Evolutionary conservation across 2,329 filamentous ascomycete genomes (phyloP), one percentile per base, ranked within the genome.

Genomic region (Sarocladium brachiariae): DNA sequence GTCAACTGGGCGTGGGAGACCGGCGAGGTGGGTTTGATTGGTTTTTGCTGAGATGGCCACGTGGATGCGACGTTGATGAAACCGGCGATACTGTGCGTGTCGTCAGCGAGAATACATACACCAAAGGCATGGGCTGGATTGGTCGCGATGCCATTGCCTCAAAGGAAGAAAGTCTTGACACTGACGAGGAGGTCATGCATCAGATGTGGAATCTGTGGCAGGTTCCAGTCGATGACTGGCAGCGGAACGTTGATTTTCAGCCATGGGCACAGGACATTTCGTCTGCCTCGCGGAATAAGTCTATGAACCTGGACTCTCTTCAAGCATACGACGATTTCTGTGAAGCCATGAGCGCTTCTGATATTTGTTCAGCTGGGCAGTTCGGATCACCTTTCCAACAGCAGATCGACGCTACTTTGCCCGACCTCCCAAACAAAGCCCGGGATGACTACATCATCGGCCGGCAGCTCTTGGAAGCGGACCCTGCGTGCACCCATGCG

Each of bases 1-100:
- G 95, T 64, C 93, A 99, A 64, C 90, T 97, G 68, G 89, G 86
- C 0, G 82, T 99, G 9, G 95, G 93, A 4, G 93, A 96, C 63
- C 75, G 81, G n/a, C 87, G 87, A 58, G 87, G 87, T 18, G 92
- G 93, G 0, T 78, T 95, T 39, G 87, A 92, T 59, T 99, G 95
- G 92, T 88, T 95, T 59, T 83, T 86, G 58, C 81, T 85, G 45
- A 78, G 85, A 51, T 92, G 84, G 82, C 87, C 88, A 8, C 78
- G 76, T 39, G 87, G 87, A 0, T 75, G 75, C 21, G 87, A 92
- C 59, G 61, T 84, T 2, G 84, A 92, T 58, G 72, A 78, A 49
- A 65, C 83, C 39, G 84, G 86, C 2, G 75, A 87, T 50, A 77
- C 76, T 9, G 73, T 92, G 37, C 83, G 91, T 21, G 87, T 96